Conservation (phyloP, 139 green algal genomes). For the Chlorella sp. region DNA sequence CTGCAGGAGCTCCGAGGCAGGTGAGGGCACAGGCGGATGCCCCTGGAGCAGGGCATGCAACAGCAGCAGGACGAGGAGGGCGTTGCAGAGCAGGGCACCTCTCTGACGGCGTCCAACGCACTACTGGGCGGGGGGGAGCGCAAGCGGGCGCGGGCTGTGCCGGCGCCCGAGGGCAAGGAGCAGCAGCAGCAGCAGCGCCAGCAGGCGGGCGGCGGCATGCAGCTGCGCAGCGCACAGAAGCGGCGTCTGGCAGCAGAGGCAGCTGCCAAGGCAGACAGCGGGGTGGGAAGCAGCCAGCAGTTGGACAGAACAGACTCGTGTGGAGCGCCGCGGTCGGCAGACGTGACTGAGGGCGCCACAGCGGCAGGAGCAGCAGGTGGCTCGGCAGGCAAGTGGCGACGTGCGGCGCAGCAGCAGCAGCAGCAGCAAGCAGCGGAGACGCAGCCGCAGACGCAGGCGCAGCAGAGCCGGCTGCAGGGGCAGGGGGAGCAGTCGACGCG, state of each 20-base stretch:
- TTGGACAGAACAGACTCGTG: conserved; percentile 23
- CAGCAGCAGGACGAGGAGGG: conserved; percentile 1
- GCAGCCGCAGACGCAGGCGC: neutral
- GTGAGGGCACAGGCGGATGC: neutral
- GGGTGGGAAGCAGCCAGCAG: conserved; percentile 30
- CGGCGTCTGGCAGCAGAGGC: conserved; percentile 16
- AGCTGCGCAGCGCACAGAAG: conserved; percentile 34
- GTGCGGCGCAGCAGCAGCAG: neutral
- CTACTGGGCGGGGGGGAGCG: neutral
- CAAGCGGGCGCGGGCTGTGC: neutral
- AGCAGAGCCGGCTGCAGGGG: conserved; percentile 18
- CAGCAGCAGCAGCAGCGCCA: neutral
- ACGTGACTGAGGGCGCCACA: neutral
- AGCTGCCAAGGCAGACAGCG: conserved; percentile 3
- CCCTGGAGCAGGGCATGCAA: conserved; percentile 7
- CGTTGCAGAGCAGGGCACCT: neutral
- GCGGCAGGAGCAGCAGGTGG: neutral
- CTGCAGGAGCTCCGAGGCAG: neutral
- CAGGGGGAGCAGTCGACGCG: neutral
- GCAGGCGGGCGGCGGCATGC: neutral
- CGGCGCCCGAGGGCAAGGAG: neutral
- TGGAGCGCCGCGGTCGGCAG: neutral
- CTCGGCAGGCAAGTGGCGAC: neutral
- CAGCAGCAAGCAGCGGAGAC: neutral
- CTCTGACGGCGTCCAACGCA: conserved; percentile 14